Conservation (phyloP, 2,329 filamentous ascomycete species). For the Aspergillus tanneri region DNA sequence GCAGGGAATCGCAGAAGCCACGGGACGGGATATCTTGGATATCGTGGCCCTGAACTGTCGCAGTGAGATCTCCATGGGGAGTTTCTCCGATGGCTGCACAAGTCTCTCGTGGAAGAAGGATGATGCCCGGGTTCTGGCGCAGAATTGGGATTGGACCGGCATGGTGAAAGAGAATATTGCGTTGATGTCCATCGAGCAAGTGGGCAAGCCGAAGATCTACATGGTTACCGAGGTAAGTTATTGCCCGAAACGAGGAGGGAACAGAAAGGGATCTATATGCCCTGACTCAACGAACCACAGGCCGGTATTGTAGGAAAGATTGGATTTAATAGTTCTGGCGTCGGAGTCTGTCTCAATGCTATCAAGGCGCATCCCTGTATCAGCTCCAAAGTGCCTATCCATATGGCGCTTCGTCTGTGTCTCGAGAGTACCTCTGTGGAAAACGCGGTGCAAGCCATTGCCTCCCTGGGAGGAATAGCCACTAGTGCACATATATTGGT, state of each 20-base stretch:
- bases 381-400: conserved; percentile 55
- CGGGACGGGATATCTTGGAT: conserved; percentile 48
- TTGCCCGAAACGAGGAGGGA: neutral
- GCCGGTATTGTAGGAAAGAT: conserved; percentile 65
- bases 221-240: conserved; percentile 53
- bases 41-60: conserved; percentile 60
- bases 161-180: conserved; percentile 54
- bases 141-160: conserved; percentile 62
- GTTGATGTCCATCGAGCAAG: conserved; percentile 49
- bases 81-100: conserved; percentile 60
- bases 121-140: conserved; percentile 45
- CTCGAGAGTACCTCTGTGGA: conserved; percentile 53
- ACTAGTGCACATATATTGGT: conserved; percentile 57
- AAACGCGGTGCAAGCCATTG: conserved; percentile 49
- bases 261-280: neutral
- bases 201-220: conserved; percentile 49
- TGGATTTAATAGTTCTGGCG: conserved; percentile 59
- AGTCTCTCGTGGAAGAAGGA: conserved; percentile 53
- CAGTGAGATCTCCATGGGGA: conserved; percentile 59
- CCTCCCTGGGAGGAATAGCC: conserved; percentile 52
- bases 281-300: conserved; percentile 9
- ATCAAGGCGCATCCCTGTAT: conserved; percentile 59
- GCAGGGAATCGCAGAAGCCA: conserved; percentile 55
- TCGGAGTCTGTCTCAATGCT: conserved; percentile 62
- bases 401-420: conserved; percentile 57